Base-by-base conservation (phyloP, 1,284 basidiomycete genomes). In the Laetiporus sulphureus region DNA sequence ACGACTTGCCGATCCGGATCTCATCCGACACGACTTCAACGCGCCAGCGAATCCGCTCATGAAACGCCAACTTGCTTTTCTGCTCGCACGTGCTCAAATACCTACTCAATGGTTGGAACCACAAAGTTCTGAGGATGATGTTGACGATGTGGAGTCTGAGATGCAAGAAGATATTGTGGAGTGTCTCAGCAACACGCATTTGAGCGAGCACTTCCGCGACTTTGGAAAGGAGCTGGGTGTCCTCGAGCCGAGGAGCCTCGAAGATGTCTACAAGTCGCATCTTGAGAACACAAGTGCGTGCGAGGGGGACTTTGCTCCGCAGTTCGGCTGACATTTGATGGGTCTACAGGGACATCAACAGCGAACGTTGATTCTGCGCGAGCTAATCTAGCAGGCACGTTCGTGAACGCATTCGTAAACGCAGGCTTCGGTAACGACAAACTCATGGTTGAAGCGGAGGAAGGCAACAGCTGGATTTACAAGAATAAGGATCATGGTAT, bases 401-500 rank as follows among this genome's bases (percentile, higher is more conserved):
- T 99, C 55, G 96, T 99, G 49, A 99, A 99, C 59, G 96, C 93
- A 1, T 99, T 99, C 52, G 96, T 98, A 45, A 99, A 99, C 57
- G 95, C 94, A 30, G 96, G 96, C 0, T 99, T 96, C 58, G 94
- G 94, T 15, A 99, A 99, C 61, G 96, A 99, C 62, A 97, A 96
- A 63, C 77, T 99, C 44, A 94, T 99, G 86, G 93, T 95, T 4
- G 85, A 87, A 55, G 94, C 94, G 1, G 88, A 92, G 44, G 94
- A 97, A 58, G 95, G 95, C 18, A 89, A 84, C 63, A 94, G 91
- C 54, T 99, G 94, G 91, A 93, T 99, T 51, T 99, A 99, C 75
- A 98, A 98, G 77, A 98, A 98, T 72, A 98, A 98, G 68, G 95
- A 98, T 44, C 88, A 96, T 49, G 90, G 89, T 83, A 49, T 23